These are phyloP conservation scores for Mychonastes homosphaera DNA, from an alignment of 139 green algal species.

Conservation along the genomic window DNA sequence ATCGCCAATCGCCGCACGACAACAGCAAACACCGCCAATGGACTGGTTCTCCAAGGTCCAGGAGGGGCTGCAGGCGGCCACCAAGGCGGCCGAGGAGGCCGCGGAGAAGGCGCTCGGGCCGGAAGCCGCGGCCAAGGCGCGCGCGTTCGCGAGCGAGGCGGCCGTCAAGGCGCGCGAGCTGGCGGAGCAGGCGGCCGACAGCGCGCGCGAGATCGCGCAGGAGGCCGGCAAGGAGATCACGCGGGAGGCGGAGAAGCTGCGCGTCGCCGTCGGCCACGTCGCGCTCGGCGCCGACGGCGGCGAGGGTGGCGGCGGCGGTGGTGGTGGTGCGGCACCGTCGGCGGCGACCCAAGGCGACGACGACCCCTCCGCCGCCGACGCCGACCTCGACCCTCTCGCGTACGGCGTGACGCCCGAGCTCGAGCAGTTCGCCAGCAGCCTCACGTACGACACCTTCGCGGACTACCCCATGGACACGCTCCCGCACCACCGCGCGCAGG, in stretches of 20 bases:
- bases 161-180: constrained; percentile 13
- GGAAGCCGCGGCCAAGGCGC: constrained; percentile 16
- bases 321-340: background rate
- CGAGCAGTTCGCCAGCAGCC: constrained; percentile 32
- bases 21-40: no score
- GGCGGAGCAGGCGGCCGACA: constrained; percentile 2
- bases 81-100: constrained; percentile 5
- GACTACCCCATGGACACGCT: constrained; percentile 36
- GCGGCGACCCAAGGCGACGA: background rate
- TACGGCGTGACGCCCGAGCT: constrained; percentile 46
- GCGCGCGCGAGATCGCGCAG: background rate
- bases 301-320: background rate
- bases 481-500: background rate
- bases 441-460: constrained; percentile 51
- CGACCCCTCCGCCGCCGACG: background rate
- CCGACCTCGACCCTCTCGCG: constrained; percentile 17
- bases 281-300: background rate
- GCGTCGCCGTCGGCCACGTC: no score
- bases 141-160: constrained; percentile 6
- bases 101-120: constrained; percentile 11
- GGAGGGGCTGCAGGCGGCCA: constrained; percentile 6
- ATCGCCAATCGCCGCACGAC: no score
- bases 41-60: constrained; percentile 12
- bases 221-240: background rate
- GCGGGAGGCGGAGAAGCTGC: constrained; percentile 12